A percentile compares a stretch with the other conserved stretches of the same genome.
Evolutionary conservation across 495 filamentous ascomycete species (phyloP).

Genomic region (Hypoxylon cercidicola): DNA sequence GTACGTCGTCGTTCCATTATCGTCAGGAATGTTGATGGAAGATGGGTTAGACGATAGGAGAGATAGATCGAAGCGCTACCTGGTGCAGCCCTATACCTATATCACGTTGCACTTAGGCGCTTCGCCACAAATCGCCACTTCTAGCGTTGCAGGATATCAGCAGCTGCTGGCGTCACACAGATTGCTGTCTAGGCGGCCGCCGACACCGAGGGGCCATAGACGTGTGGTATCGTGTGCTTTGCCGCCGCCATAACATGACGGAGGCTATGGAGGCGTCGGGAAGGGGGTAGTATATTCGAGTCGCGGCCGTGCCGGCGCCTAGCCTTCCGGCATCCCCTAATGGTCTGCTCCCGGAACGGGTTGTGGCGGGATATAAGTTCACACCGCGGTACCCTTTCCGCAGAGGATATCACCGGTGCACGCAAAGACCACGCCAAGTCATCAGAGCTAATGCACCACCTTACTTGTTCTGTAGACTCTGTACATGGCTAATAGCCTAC

Average conservation of each 20-base stretch:
- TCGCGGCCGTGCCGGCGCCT: slow-evolving; percentile 16
- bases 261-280: slow-evolving; percentile 12
- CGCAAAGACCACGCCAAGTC: slow-evolving; percentile 6
- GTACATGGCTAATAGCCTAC: neutral
- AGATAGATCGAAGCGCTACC: slow-evolving; percentile 1
- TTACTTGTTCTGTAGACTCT: neutral
- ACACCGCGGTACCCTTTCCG: slow-evolving; percentile 1
- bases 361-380: slow-evolving; percentile 6
- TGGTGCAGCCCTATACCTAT: slow-evolving; percentile 40
- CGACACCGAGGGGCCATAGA: slow-evolving; percentile 1
- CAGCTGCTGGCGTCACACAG: slow-evolving; percentile 9
- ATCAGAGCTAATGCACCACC: neutral
- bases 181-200: slow-evolving; percentile 3
- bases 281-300: slow-evolving; percentile 7
- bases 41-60: too few relatives aligned
- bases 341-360: slow-evolving; percentile 13
- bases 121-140: slow-evolving; percentile 10
- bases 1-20: slow-evolving; percentile 5
- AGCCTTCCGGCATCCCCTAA: slow-evolving; percentile 7
- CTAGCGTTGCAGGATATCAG: slow-evolving; percentile 1
- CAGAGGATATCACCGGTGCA: slow-evolving; percentile 9
- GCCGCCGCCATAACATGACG: slow-evolving; percentile 10
- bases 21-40: neutral
- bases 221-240: slow-evolving; percentile 30
- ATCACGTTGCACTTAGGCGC: slow-evolving; percentile 33